Conservation (phyloP, 2,329 filamentous ascomycete species). For the Penicillium rolfsii region DNA sequence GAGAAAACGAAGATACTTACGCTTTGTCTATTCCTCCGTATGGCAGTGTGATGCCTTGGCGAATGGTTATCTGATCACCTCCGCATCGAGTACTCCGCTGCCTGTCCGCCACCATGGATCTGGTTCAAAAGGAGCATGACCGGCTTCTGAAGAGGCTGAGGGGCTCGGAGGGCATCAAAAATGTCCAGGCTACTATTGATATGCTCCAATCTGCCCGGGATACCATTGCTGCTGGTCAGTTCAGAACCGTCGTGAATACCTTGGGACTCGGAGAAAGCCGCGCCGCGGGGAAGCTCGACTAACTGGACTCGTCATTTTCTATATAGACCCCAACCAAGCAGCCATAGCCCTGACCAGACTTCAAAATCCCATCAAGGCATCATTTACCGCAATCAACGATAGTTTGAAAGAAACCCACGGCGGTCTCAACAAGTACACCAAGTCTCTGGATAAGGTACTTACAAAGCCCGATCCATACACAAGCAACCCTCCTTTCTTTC, state of each 20-base stretch:
- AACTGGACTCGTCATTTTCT: slow-evolving; percentile 3
- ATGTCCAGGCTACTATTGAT: slow-evolving; percentile 83
- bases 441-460: slow-evolving; percentile 76
- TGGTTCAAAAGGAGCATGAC: slow-evolving; percentile 73
- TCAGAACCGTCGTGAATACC: slow-evolving; percentile 9
- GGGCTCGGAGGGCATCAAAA: slow-evolving; percentile 70
- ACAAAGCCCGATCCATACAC: neutral
- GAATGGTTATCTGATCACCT: slow-evolving; percentile 36
- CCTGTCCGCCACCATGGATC: slow-evolving; percentile 55
- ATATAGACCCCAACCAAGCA: slow-evolving; percentile 68
- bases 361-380: slow-evolving; percentile 80
- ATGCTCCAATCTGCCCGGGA: slow-evolving; percentile 73
- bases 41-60: slow-evolving; percentile 30
- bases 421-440: slow-evolving; percentile 80
- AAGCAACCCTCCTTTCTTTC: neutral
- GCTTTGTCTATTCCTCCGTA: slow-evolving; percentile 19
- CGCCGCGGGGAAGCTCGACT: slow-evolving; percentile 5
- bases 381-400: slow-evolving; percentile 77
- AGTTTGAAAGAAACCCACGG: slow-evolving; percentile 82
- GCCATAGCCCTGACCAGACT: slow-evolving; percentile 78
- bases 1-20: neutral
- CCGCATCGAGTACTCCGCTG: slow-evolving; percentile 30
- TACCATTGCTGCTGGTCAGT: slow-evolving; percentile 69
- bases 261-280: neutral
- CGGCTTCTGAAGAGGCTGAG: slow-evolving; percentile 71